phyloP scores from a whole-genome alignment of 1,284 basidiomycete genomes.

The Trichosporon sp. region DNA sequence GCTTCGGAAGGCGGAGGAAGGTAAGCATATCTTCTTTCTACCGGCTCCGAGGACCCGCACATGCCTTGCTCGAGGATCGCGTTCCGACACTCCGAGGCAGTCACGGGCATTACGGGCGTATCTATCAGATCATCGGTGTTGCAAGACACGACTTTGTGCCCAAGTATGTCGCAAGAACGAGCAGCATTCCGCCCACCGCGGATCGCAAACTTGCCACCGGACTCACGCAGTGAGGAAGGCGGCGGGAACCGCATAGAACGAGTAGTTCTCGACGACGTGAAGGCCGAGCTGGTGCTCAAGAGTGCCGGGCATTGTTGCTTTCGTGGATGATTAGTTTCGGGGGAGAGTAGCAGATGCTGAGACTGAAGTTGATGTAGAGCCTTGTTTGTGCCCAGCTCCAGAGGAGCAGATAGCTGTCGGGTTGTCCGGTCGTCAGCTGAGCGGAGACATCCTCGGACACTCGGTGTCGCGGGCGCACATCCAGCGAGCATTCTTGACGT shows the following conservation, averaged over 20 bases:
- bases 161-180: no score
- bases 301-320: background rate
- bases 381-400: background rate
- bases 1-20: background rate
- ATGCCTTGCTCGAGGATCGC: background rate
- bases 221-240: conserved; percentile 26
- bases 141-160: no score
- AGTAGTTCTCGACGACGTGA: conserved; percentile 18
- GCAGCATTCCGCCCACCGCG: background rate
- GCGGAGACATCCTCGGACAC: background rate
- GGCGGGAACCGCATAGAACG: conserved; percentile 32
- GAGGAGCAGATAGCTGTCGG: background rate
- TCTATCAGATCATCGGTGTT: no score
- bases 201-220: background rate
- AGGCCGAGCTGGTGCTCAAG: background rate
- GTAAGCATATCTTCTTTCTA: background rate
- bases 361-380: background rate
- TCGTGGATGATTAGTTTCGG: background rate
- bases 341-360: background rate
- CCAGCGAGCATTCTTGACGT: background rate
- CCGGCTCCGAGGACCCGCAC: background rate
- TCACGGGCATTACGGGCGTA: no score
- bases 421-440: background rate
- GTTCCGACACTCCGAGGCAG: no score
- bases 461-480: background rate